A percentile compares a stretch with the other conserved stretches of the same genome.
Conservation (phyloP, 192 early-diverging fungal species). For the Irineochytrium annulatum region DNA sequence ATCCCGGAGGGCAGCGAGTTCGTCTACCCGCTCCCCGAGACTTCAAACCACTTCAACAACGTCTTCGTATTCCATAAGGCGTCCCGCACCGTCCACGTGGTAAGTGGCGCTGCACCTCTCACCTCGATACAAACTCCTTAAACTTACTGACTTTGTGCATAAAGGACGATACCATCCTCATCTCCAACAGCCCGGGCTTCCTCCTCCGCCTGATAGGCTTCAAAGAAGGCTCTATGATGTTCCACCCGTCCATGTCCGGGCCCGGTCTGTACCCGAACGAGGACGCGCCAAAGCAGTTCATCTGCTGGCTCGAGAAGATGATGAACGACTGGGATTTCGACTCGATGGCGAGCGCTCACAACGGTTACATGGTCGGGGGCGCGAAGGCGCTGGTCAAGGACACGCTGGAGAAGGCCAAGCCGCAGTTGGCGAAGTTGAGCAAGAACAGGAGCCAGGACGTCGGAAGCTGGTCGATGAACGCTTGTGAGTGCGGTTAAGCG, state of each 20-base stretch:
- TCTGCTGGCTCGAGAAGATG: slow-evolving; percentile 12
- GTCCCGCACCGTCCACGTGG: slow-evolving; percentile 14
- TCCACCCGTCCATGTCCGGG: slow-evolving; percentile 8
- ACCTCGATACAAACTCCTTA: background rate
- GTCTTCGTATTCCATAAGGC: slow-evolving; percentile 20
- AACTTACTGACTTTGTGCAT: background rate
- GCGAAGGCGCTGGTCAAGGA: slow-evolving; percentile 13
- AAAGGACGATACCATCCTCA: slow-evolving; percentile 14
- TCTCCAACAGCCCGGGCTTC: background rate
- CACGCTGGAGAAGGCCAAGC: background rate
- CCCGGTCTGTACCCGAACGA: slow-evolving; percentile 18
- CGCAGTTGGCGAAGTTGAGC: background rate
- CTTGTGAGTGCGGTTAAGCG: slow-evolving; percentile 9
- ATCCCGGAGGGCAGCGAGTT: slow-evolving; percentile 20
- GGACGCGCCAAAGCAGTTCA: slow-evolving; percentile 18
- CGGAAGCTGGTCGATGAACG: background rate
- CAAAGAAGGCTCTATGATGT: background rate
- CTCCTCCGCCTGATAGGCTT: background rate
- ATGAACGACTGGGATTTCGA: slow-evolving; percentile 25
- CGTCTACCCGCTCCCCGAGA: slow-evolving; percentile 13
- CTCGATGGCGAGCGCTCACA: slow-evolving; percentile 18
- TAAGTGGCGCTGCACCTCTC: background rate
- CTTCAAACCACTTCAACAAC: slow-evolving; percentile 18
- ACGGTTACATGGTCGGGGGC: slow-evolving; percentile 10
- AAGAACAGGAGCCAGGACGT: background rate